Percentiles rank a stretch among this genome's conserved stretches.
Conservation (phyloP, 768 basidiomycete genomes). For the Tylopilus balloui region DNA sequence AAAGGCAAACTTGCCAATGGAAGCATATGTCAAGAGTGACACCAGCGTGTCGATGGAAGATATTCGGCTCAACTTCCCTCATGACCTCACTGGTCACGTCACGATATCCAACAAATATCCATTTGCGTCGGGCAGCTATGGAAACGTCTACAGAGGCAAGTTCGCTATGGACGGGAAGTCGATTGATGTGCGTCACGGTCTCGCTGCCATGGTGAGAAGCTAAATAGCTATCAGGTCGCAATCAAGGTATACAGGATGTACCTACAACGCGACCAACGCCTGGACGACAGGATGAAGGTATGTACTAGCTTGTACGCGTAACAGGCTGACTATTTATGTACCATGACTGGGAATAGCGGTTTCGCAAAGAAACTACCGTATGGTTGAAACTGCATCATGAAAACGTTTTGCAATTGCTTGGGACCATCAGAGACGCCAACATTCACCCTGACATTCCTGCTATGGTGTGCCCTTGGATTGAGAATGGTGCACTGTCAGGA, state of each 20-base stretch:
- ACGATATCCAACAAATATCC: not conserved
- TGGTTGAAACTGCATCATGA: not conserved
- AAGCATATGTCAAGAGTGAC: not conserved
- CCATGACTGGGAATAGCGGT: not conserved
- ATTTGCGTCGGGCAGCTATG: not conserved
- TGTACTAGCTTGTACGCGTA: not conserved
- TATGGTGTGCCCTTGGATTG: slow-evolving; percentile 1
- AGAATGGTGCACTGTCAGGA: not conserved
- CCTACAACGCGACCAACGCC: not conserved
- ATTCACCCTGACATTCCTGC: not conserved
- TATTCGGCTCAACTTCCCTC: not conserved
- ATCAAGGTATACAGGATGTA: not conserved
- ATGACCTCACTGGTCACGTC: not conserved
- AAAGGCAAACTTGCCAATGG: not conserved
- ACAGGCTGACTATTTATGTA: not conserved
- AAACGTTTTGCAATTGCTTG: not conserved
- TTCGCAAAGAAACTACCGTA: not conserved
- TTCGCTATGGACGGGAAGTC: not conserved
- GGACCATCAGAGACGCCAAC: not conserved
- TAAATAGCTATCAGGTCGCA: not conserved
- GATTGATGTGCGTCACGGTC: not conserved
- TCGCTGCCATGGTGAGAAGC: not conserved
- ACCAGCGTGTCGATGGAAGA: not conserved
- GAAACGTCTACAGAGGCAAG: not conserved
- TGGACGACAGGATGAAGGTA: not conserved